A percentile compares a stretch with the other conserved stretches of the same genome.
Evolutionary conservation across 2,329 filamentous ascomycete genomes (phyloP).

Genomic region (Cytospora piceae): DNA sequence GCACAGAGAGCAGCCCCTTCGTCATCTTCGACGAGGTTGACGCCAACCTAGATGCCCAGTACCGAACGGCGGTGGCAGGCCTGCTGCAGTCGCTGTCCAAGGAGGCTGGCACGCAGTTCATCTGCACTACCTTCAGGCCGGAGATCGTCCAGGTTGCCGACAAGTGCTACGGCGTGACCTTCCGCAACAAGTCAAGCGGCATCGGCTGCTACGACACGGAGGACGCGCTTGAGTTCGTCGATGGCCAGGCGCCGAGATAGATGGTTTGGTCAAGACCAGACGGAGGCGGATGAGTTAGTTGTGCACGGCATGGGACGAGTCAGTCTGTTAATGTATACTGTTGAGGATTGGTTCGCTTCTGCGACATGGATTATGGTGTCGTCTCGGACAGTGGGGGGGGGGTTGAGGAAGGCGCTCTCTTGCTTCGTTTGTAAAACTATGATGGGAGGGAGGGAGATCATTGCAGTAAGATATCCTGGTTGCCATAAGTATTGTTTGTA

Average conservation of each 20-base stretch:
- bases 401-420: conserved; percentile 14
- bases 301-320: background rate
- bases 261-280: background rate
- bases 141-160: conserved; percentile 96
- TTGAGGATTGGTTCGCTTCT: conserved; percentile 17
- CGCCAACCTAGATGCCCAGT: conserved; percentile 96
- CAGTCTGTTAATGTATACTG: conserved; percentile 8
- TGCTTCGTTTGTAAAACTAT: conserved; percentile 17
- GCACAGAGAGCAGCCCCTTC: conserved; percentile 95
- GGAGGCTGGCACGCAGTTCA: conserved; percentile 77
- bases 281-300: background rate
- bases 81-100: conserved; percentile 80
- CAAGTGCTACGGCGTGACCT: conserved; percentile 97
- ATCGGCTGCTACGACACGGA: conserved; percentile 89
- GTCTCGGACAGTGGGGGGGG: conserved; percentile 6
- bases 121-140: conserved; percentile 97
- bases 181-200: conserved; percentile 89
- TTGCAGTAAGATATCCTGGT: conserved; percentile 15
- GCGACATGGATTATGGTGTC: conserved; percentile 10
- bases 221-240: conserved; percentile 90
- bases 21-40: conserved; percentile 99
- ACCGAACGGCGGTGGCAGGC: conserved; percentile 90
- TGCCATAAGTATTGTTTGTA: conserved; percentile 15
- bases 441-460: conserved; percentile 2
- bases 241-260: conserved; percentile 67